These are phyloP conservation scores for Kondoa subrosea DNA, from an alignment of 768 basidiomycete genomes.

Conservation along the genomic window DNA sequence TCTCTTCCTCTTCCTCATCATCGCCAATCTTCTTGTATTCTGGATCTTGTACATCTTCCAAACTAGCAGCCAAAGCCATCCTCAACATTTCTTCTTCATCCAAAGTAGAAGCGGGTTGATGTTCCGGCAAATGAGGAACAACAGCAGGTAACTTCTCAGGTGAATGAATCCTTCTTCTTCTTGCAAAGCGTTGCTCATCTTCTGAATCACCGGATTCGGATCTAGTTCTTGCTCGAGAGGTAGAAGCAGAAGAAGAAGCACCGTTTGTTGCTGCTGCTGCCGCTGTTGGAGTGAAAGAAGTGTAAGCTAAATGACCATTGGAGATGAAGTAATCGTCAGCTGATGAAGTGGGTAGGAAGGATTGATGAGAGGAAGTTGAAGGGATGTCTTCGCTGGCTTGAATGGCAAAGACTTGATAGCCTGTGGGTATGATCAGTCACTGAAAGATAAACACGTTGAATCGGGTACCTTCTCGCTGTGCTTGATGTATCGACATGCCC, in stretches of 20 bases:
- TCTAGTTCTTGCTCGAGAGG: not conserved
- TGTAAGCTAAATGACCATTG: conserved; percentile 2
- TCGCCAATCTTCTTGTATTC: not conserved
- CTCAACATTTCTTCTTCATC: not conserved
- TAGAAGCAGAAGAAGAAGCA: not conserved
- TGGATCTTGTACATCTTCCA: not conserved
- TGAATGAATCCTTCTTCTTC: not conserved
- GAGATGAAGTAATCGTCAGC: conserved; percentile 14
- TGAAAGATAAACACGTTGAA: not conserved
- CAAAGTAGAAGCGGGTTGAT: not conserved
- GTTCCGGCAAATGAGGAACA: not conserved
- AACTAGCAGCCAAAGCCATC: not conserved
- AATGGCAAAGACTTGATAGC: conserved; percentile 27
- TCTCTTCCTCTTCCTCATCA: conserved; percentile 10
- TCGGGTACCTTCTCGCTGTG: conserved; percentile 21
- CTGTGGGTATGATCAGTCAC: not conserved
- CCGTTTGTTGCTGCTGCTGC: conserved; percentile 9
- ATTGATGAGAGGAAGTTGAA: not conserved
- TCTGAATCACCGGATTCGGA: not conserved
- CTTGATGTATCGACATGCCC: conserved; percentile 24
- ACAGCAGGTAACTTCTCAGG: not conserved
- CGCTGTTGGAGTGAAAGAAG: not conserved
- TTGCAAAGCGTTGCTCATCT: not conserved
- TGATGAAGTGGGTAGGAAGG: conserved; percentile 7
- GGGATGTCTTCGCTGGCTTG: conserved; percentile 11